Evolutionary conservation across 1,284 basidiomycete genomes (phyloP), one percentile per base, ranked within the genome.

Genomic region (Ceratobasidium sp.): DNA sequence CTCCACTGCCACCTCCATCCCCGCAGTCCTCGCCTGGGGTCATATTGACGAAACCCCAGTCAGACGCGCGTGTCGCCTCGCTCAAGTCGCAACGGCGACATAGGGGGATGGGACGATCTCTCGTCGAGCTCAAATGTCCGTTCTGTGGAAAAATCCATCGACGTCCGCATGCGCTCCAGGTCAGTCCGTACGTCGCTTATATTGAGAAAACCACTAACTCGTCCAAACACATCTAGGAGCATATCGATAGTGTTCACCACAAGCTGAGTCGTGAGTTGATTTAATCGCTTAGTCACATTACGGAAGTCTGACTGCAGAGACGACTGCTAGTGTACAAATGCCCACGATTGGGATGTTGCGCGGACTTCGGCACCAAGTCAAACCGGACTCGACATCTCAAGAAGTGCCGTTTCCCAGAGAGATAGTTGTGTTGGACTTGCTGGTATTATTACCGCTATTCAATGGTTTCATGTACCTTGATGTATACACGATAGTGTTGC

Each of bases 261-360:
- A n/a, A 20, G 18, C 18, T 53, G 51, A 18, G 18, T 53, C 51
- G 51, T 53, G n/a, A 53, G 51, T 53, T 15, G 20, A 53, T 20
- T 20, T 7, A 20, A 20, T n/a, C 6, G 2, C n/a, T 7, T 53
- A 0, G 18, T 7, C 18, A 20, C 18, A 53, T 53, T 49, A 13
- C 12, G 20, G 13, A n/a, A n/a, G 51, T 4, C 18, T 53, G 51
- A 53, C 18, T 20, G 15, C n/a, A 53, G 5, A 7, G 18, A n/a
- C n/a, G 51, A n/a, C n/a, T 53, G n/a, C 51, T 53, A 53, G 51
- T n/a, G 18, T 53, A 53, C 51, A 20, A 53, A n/a, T 53, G 51
- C 7, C 51, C 18, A 53, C 51, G 51, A 53, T 18, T n/a, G 1
- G 18, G 18, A 18, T 53, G 51, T 20, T 20, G 6, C 51, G 18